phyloP scores from a whole-genome alignment of 2,329 filamentous ascomycete genomes.

The Phialophora chinensis region DNA sequence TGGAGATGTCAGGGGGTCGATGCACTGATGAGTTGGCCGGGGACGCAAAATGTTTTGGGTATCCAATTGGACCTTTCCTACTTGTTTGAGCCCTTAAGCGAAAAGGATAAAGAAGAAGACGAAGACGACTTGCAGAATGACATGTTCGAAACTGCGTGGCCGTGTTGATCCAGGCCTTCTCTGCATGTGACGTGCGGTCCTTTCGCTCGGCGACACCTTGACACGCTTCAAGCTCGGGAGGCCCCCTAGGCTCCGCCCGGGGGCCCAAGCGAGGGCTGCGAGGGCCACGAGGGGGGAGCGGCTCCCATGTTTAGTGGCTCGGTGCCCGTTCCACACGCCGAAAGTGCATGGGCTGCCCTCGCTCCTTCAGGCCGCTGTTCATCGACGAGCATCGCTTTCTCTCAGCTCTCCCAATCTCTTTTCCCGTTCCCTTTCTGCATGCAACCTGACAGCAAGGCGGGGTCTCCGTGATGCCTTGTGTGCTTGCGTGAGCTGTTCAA shows the following conservation, averaged over 20 bases:
- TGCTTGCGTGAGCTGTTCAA: slow-evolving; percentile 4
- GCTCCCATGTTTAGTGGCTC: neutral
- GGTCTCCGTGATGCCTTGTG: neutral
- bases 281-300: slow-evolving; percentile 1
- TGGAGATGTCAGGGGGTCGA: neutral
- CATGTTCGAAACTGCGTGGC: neutral
- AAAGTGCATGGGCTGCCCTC: neutral
- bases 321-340: neutral
- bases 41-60: slow-evolving; percentile 5
- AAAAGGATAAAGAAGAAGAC: slow-evolving; percentile 10
- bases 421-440: neutral
- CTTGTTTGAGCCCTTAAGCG: slow-evolving; percentile 14
- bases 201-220: neutral
- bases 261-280: neutral
- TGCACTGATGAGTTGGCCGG: neutral
- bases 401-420: neutral
- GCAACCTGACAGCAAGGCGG: slow-evolving; percentile 11
- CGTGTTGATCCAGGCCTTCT: neutral
- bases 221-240: neutral
- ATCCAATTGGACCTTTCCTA: slow-evolving; percentile 9
- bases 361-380: slow-evolving; percentile 1
- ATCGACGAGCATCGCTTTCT: neutral
- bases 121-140: slow-evolving; percentile 10
- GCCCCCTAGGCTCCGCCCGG: neutral
- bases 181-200: neutral